Evolutionary conservation across 164 flowering plant genomes (phyloP).

Genomic region (Tetracentron sinense): DNA sequence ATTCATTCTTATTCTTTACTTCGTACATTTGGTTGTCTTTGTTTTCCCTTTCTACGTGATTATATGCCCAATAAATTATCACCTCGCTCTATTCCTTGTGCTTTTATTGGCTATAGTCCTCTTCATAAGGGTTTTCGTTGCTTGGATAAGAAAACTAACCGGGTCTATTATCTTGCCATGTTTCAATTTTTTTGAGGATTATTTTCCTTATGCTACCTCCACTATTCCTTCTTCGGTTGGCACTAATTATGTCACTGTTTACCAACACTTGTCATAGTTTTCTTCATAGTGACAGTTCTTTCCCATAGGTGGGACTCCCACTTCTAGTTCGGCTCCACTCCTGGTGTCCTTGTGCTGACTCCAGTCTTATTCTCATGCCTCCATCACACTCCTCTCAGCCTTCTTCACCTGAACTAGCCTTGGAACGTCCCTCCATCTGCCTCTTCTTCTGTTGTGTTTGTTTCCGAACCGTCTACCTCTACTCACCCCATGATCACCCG

Average conservation of each 20-base stretch:
- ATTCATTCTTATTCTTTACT: neutral
- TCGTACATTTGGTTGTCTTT: neutral
- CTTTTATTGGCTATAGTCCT: no score
- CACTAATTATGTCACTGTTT: constrained; percentile 4
- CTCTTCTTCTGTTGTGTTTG: neutral
- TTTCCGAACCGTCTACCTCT: no score
- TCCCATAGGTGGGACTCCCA: no score
- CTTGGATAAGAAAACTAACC: neutral
- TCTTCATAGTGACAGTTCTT: constrained; percentile 2
- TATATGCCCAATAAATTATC: neutral
- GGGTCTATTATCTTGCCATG: neutral
- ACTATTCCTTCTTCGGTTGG: neutral
- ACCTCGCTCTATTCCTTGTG: no score
- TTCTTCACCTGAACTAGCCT: neutral
- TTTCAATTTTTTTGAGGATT: neutral
- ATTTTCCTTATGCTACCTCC: neutral
- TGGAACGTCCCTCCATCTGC: constrained; percentile 1
- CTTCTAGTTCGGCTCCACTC: constrained; percentile 1
- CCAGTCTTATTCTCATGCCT: constrained; percentile 1
- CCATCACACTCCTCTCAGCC: constrained; percentile 1
- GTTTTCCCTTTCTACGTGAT: neutral
- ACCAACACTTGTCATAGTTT: constrained; percentile 1
- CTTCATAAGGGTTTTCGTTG: no score
- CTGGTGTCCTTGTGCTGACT: neutral
- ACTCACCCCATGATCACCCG: no score